These are phyloP conservation scores for Abelmoschus esculentus DNA, from an alignment of 345 rosid species.

Conservation along the genomic window DNA sequence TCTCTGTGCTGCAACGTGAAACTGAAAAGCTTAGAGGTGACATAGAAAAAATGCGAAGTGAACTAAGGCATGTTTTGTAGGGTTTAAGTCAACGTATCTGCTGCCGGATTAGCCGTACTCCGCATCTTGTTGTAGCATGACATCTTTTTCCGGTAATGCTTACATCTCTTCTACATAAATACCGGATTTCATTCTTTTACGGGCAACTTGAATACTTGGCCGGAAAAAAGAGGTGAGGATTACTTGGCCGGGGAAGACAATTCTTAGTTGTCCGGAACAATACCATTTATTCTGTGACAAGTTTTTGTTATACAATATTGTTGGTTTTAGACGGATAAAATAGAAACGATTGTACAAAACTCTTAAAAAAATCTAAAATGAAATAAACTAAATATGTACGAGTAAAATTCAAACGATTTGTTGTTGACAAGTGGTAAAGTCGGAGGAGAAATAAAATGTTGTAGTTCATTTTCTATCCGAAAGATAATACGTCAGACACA, in stretches of 20 bases:
- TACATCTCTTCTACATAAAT: not conserved
- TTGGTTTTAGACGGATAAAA: no score
- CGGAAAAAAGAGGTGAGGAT: not conserved
- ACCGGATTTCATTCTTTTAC: constrained; percentile 19
- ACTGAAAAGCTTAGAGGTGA: constrained; percentile 69
- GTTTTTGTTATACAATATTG: no score
- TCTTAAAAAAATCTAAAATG: no score
- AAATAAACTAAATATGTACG: no score
- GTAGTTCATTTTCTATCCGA: no score
- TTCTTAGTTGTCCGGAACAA: constrained; percentile 4
- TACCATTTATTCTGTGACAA: not conserved
- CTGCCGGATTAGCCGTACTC: constrained; percentile 70
- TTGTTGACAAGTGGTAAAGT: no score
- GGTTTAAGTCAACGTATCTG: constrained; percentile 28
- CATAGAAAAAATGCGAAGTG: constrained; percentile 84
- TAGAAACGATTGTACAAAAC: no score
- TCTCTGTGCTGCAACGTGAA: constrained; percentile 75
- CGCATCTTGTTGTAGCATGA: constrained; percentile 61
- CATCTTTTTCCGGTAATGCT: not conserved
- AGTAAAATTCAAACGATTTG: no score
- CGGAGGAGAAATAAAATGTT: no score
- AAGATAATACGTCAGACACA: no score
- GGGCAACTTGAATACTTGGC: constrained; percentile 1
- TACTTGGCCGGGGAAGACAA: not conserved
- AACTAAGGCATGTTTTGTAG: constrained; percentile 46